phyloP scores from a whole-genome alignment of 73 alveolate species.

The Paramecium tetraurelia region DNA sequence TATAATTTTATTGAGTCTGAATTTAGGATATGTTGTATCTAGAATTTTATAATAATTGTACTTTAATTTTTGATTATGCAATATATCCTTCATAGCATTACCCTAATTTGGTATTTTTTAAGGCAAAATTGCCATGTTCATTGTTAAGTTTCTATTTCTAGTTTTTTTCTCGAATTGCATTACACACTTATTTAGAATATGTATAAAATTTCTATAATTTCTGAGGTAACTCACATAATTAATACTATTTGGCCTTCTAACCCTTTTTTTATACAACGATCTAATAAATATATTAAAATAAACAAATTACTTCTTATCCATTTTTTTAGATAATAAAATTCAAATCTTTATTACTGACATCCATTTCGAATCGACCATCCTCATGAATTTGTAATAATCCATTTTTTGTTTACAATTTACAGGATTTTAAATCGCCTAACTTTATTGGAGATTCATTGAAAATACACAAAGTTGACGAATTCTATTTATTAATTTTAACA shows the following conservation, averaged over 20 bases:
- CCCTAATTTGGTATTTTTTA: neutral
- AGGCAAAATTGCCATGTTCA: neutral
- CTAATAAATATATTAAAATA: neutral
- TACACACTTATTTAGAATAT: conserved; percentile 31
- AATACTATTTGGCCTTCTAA: neutral
- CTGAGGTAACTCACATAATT: neutral
- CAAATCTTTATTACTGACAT: neutral
- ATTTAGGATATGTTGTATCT: neutral
- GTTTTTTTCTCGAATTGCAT: conserved; percentile 3
- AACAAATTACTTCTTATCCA: neutral
- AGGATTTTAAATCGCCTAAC: neutral
- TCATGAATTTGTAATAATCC: conserved; percentile 4
- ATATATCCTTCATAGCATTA: neutral
- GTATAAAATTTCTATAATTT: neutral
- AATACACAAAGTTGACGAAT: neutral
- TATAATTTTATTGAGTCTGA: neutral
- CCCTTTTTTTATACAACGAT: neutral
- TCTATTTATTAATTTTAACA: neutral
- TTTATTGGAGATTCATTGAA: conserved; percentile 14
- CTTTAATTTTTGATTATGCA: conserved; percentile 20
- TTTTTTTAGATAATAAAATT: neutral
- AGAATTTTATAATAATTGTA: neutral
- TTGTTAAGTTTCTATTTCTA: neutral
- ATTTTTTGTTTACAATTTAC: neutral
- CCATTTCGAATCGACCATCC: conserved; percentile 24